Base-by-base conservation (phyloP, 129 eudicot species). In the Flaveria robusta region DNA sequence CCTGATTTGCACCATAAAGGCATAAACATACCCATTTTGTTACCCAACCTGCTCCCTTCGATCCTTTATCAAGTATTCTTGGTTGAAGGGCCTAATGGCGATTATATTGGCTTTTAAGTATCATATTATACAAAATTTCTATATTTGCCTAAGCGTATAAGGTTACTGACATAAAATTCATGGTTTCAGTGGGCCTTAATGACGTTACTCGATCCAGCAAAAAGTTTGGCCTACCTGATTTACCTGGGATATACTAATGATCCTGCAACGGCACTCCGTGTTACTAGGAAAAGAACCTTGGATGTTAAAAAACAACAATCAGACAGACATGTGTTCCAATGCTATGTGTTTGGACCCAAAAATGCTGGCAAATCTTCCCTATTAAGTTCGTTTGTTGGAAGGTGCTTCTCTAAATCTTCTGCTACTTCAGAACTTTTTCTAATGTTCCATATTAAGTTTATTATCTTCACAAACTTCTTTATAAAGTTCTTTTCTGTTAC, bases 341-440 rank as follows among this genome's bases (percentile, higher is more conserved):
- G 96, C 72, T 85, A 76, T 87, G 97, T 94, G 43, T 89, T 94
- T 83, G 98, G 97, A 68, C 97, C 98, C n/a, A 91, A 81, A 81
- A 78, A 66, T 54, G 86, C 99, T 58, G 99, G 99, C 52, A 94
- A 94, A 83, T 82, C 99, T 74, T 87, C 97, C 20, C 66, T 94
- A 63, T 68, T 94, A 77, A 86, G 74, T 60, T 88, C 99, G 50
- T 89, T 89, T 70, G 70, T 87, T 54, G 96, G 99, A 86, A 89
- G 99, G 99, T 94, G 39, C 49, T 54, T 31, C 58, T 70, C 72
- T 9, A 31, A 69, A 56, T 34, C 71, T 56, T 55, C 68, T 56
- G 43, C 51, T 42, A 27, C 27, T 52, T 19, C 18, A 72, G 26
- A 51, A 54, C 9, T 20, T 39, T 39, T 26, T 24, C 13, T 13